Evolutionary conservation across 441 rosid genomes (phyloP).

Genomic region (Lepidium campestre): DNA sequence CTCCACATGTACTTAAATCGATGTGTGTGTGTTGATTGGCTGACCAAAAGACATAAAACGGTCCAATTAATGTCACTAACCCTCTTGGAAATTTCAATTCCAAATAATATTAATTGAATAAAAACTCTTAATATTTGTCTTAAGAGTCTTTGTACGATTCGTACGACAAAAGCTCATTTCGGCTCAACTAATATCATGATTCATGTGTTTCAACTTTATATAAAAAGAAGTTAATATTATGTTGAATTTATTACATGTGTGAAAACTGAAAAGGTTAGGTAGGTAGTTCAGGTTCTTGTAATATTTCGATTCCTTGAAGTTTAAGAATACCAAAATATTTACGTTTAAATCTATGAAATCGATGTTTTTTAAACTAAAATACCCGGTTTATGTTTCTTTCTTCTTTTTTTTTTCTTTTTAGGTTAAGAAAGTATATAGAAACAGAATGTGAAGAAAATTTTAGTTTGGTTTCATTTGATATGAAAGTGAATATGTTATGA

Average conservation of each 20-base stretch:
- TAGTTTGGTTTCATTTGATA: not conserved
- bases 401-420: not conserved
- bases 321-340: no score
- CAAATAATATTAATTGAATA: not conserved
- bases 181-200: conserved; percentile 1
- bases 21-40: conserved; percentile 11
- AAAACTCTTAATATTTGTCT: not conserved
- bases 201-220: not conserved
- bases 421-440: not conserved
- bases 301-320: not conserved
- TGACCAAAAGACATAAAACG: conserved; percentile 22
- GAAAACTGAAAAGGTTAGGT: not conserved
- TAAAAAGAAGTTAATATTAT: no score
- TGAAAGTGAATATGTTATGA: no score
- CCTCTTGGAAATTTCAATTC: conserved; percentile 4
- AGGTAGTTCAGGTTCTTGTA: not conserved
- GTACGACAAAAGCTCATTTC: conserved; percentile 16
- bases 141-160: conserved; percentile 12
- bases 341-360: no score
- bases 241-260: not conserved
- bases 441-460: not conserved
- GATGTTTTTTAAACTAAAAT: no score
- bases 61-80: conserved; percentile 24
- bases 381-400: no score
- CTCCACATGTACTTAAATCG: conserved; percentile 11